phyloP scores from a whole-genome alignment of 768 basidiomycete genomes.

The Candolleomyces aberdarensis region DNA sequence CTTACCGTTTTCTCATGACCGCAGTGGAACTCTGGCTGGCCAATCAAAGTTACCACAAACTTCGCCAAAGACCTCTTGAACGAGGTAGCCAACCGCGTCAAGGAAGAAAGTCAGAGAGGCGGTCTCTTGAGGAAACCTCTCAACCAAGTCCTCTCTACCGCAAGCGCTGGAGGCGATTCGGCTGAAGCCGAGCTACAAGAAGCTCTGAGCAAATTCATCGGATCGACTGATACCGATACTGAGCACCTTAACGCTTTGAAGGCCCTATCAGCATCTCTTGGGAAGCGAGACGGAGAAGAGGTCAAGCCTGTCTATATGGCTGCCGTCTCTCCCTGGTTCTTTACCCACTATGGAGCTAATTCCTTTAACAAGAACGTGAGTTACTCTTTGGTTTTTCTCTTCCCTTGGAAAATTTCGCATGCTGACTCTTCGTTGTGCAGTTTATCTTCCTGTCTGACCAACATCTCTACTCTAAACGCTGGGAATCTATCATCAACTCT shows the following conservation, averaged over 20 bases:
- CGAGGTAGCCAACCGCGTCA: conserved; percentile 12
- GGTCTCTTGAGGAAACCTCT: conserved; percentile 12
- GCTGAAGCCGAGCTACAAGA: conserved; percentile 13
- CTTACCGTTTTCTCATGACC: too few species aligned
- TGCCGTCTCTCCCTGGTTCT: conserved; percentile 74
- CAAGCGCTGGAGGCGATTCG: conserved; percentile 6
- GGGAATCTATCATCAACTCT: conserved; percentile 60
- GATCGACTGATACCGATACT: conserved; percentile 49
- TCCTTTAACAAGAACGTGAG: conserved; percentile 72
- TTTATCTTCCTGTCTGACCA: conserved; percentile 67
- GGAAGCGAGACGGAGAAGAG: conserved; percentile 22
- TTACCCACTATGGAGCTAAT: conserved; percentile 68
- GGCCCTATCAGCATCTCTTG: conserved; percentile 21
- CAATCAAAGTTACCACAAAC: conserved; percentile 50
- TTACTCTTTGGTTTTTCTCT: neutral
- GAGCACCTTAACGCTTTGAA: conserved; percentile 47
- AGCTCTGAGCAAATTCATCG: conserved; percentile 38
- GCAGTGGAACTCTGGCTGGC: conserved; percentile 86
- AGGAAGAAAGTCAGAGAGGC: conserved; percentile 5
- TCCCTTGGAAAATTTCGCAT: neutral
- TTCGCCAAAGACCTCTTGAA: conserved; percentile 32
- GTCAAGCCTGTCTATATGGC: conserved; percentile 40
- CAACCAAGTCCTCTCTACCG: neutral
- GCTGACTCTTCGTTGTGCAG: conserved; percentile 23
- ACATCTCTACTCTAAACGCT: conserved; percentile 62